Evolutionary conservation across 805 yeast genomes (phyloP), one percentile per base, ranked within the genome.

Genomic region (Geotrichum ghanense): DNA sequence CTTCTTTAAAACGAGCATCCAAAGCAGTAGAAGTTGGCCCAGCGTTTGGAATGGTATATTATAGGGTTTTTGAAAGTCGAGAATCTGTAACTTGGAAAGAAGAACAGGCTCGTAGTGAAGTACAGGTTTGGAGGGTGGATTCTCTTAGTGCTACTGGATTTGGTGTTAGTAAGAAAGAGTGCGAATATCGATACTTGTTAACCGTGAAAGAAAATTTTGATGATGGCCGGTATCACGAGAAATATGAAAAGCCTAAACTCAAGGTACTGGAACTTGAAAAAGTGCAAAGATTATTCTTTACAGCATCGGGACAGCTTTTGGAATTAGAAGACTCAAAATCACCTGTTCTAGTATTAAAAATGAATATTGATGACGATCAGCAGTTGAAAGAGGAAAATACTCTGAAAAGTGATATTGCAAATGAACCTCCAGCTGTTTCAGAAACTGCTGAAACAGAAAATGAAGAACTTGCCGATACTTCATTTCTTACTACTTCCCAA

Each of bases 201-300:
- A 61, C 57, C 7, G 66, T 83, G 1, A 56, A 56, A 3, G 89
- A 84, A 53, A 73, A 72, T 54, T 77, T 81, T 43, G 69, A 81
- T 53, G 94, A 83, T 61, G 84, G 74, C 0, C 63, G 90, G 46
- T 83, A 81, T 56, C 94, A 83, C 56, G 84, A 83, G 12, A 68
- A 64, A 3, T 74, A 71, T 4, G 70, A 66, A 12, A 74, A 65
- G 2, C 74, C 66, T 14, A 57, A 51, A n/a, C 72, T 75, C 0
- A 60, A 62, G 22, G 47, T 48, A 1, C 55, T 73, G 43, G 66
- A 71, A 39, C 56, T 79, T 2, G 56, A 64, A 14, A 54, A 64
- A 3, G 67, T 83, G 2, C 61, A 70, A 2, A 68, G 77, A 47
- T 59, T 82, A 42, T 83, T 80, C 53, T 83, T 81, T 59, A 76